A percentile compares a stretch with the other conserved stretches of the same genome.
Conservation (phyloP, 1,284 basidiomycete species). For the Fomitopsis palustris region DNA sequence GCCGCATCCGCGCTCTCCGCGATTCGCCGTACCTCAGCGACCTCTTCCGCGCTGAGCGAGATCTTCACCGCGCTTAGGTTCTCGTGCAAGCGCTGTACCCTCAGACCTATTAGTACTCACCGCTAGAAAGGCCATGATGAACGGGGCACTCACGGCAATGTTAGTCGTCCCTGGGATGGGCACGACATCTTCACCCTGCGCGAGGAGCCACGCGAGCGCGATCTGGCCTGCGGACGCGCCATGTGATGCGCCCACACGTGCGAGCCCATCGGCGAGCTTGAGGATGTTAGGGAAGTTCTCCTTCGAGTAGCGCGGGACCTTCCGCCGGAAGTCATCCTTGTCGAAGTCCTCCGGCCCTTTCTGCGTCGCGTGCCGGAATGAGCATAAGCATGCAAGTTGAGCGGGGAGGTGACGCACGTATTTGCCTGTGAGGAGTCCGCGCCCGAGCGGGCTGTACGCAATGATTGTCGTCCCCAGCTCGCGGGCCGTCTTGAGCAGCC, state of each 20-base stretch:
- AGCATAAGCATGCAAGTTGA: neutral
- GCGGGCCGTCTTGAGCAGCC: conserved; percentile 43
- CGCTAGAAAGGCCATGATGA: neutral
- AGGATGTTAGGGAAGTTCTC: conserved; percentile 46
- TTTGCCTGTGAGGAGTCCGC: conserved; percentile 59
- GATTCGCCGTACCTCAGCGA: conserved; percentile 28
- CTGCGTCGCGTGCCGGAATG: neutral
- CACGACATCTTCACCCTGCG: conserved; percentile 33
- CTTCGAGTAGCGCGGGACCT: conserved; percentile 34
- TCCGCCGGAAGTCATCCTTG: conserved; percentile 41
- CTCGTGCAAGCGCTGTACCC: conserved; percentile 38
- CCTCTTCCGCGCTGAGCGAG: conserved; percentile 29
- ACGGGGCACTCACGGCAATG: conserved; percentile 17
- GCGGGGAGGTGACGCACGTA: conserved; percentile 33
- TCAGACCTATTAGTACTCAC: neutral
- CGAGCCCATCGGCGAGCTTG: conserved; percentile 35
- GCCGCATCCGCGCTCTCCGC: conserved; percentile 26
- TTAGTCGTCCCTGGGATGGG: conserved; percentile 37
- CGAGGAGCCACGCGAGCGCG: conserved; percentile 41
- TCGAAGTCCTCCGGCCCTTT: conserved; percentile 38
- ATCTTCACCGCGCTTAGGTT: conserved; percentile 34
- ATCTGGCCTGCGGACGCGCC: conserved; percentile 38
- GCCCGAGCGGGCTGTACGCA: conserved; percentile 60
- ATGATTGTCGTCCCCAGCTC: conserved; percentile 53
- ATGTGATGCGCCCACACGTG: conserved; percentile 29